These are phyloP conservation scores for Helicocarpus griseus DNA, from an alignment of 2,329 filamentous ascomycete genomes.

Conservation along the genomic window DNA sequence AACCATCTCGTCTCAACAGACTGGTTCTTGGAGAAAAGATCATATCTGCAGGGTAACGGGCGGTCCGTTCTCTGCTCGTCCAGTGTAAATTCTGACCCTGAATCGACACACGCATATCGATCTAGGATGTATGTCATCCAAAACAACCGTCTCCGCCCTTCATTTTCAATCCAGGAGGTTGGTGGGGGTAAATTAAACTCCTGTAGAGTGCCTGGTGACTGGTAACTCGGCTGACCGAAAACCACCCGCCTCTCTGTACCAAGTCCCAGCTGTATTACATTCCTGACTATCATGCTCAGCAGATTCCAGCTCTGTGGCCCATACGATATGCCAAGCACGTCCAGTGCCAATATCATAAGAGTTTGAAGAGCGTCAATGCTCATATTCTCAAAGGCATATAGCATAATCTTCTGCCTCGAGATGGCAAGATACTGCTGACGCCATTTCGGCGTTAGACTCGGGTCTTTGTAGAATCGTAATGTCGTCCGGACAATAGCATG, in stretches of 20 bases:
- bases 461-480: constrained; percentile 34
- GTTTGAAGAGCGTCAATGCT: constrained; percentile 32
- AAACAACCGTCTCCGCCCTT: constrained; percentile 33
- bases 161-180: constrained; percentile 38
- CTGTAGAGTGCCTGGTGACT: constrained; percentile 27
- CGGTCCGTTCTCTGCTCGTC: constrained; percentile 33
- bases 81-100: constrained; percentile 36
- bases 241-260: constrained; percentile 33
- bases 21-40: constrained; percentile 36
- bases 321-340: constrained; percentile 36
- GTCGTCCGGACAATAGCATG: constrained; percentile 39
- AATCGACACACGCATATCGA: constrained; percentile 36
- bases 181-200: constrained; percentile 28
- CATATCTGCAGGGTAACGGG: constrained; percentile 36
- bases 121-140: constrained; percentile 41
- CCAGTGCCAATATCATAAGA: constrained; percentile 34
- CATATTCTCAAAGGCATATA: constrained; percentile 36
- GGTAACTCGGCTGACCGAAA: constrained; percentile 24
- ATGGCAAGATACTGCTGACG: constrained; percentile 31
- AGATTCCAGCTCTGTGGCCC: constrained; percentile 37
- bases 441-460: constrained; percentile 30
- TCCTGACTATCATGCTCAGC: constrained; percentile 31
- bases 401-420: constrained; percentile 32
- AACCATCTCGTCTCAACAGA: constrained; percentile 35
- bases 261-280: constrained; percentile 31